Base-by-base conservation (phyloP, 2,329 filamentous ascomycete species). In the Orbilia oligospora region DNA sequence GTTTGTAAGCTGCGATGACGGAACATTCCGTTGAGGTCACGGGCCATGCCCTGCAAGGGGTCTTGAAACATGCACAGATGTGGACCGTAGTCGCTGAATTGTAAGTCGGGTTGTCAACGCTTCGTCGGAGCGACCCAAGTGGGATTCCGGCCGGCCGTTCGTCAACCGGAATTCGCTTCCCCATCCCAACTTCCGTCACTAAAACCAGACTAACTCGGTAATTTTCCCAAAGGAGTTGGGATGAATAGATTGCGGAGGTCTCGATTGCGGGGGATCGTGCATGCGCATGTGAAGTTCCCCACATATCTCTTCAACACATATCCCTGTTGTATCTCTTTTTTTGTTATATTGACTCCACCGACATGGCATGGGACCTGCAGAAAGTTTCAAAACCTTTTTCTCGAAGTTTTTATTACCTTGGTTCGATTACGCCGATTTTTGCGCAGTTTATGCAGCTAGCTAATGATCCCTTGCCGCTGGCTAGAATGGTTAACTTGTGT, bases 241-340 rank as follows among this genome's bases (percentile, higher is more conserved):
- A 72, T 58, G 69, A 72, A 65, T 55, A 16, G 53, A 72, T 65
- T 66, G 69, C 49, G 69, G 69, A 36, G 69, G 27, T 55, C 22
- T 58, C 44, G 44, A 64, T 65, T 71, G 69, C 61, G 69, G 69
- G 69, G 69, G 44, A 72, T 58, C 58, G 22, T 66, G 44, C 44
- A 46, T 24, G 22, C 6, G 20, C 56, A 51, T 64, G 53, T 46
- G 18, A 49, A 30, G 20, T 58, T 53, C 58, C 27, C 63, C 44
- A 44, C 64, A 53, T 22, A 44, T 14, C 9, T 36, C 12, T 22
- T 22, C 24, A n/a, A 44, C 27, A 44, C 44, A 41, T 30, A 44
- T 22, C 51, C 66, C 33, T 49, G 51, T 38, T 55, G 30, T 18
- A 20, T 5, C 14, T 4, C 22, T 48, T 46, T 46, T 46, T 49